Evolutionary conservation across 805 yeast species (phyloP).

Genomic region (Brettanomyces custersianus): DNA sequence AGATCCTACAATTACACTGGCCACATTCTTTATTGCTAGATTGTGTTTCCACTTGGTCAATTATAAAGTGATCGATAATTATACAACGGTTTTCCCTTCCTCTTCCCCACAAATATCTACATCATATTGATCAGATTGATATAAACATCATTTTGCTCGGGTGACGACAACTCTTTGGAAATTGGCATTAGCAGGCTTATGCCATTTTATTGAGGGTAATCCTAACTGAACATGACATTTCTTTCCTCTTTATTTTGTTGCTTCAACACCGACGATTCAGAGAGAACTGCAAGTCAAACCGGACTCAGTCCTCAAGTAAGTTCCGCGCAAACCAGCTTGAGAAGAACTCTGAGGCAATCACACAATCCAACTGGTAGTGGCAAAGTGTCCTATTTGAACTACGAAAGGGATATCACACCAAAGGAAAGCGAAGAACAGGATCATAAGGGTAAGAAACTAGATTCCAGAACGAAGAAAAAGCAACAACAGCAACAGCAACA

Average conservation of each 20-base stretch:
- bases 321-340: constrained; percentile 26
- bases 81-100: too few species aligned
- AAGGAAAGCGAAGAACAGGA: not conserved
- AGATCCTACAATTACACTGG: too few species aligned
- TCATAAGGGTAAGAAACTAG: not conserved
- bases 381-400: not conserved
- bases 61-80: too few species aligned
- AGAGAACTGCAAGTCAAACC: constrained; percentile 18
- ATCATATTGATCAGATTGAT: too few species aligned
- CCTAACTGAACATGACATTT: constrained; percentile 25
- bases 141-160: too few species aligned
- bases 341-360: constrained; percentile 26
- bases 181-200: too few species aligned
- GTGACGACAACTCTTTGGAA: too few species aligned
- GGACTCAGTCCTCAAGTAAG: constrained; percentile 20
- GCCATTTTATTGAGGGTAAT: too few species aligned
- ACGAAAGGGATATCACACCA: not conserved
- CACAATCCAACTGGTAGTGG: not conserved
- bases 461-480: not conserved
- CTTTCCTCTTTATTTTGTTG: constrained; percentile 27
- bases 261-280: constrained; percentile 23
- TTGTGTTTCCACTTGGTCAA: too few species aligned
- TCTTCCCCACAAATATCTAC: too few species aligned
- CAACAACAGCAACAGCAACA: too few species aligned
- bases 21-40: too few species aligned